A percentile compares a stretch with the other conserved stretches of the same genome.
phyloP scores from a whole-genome alignment of 2,329 filamentous ascomycete species.

The Zymoseptoria crescenta region DNA sequence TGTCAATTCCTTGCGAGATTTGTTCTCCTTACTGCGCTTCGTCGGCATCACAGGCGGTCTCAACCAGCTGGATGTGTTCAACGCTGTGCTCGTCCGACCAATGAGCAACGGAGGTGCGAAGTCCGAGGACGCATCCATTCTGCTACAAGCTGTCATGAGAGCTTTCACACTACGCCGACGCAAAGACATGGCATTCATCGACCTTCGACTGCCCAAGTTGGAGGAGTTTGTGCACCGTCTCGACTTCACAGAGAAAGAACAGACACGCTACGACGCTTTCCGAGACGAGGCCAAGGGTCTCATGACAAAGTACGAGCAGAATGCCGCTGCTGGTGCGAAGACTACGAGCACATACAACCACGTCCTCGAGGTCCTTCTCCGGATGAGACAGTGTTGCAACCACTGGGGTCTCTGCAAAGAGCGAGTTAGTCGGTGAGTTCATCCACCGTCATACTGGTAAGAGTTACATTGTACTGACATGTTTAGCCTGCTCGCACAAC shows the following conservation, averaged over 20 bases:
- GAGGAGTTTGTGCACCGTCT: slow-evolving; percentile 71
- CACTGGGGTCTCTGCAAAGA: slow-evolving; percentile 78
- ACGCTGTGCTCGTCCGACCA: slow-evolving; percentile 61
- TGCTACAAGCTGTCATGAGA: slow-evolving; percentile 71
- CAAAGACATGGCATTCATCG: slow-evolving; percentile 84
- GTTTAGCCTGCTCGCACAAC: slow-evolving; percentile 57
- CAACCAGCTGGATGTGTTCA: slow-evolving; percentile 66
- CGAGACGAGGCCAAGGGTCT: slow-evolving; percentile 68
- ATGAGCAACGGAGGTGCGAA: slow-evolving; percentile 47
- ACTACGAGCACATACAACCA: slow-evolving; percentile 56
- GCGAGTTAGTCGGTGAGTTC: slow-evolving; percentile 44
- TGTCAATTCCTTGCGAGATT: slow-evolving; percentile 66
- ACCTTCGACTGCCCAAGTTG: slow-evolving; percentile 68
- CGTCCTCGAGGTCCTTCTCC: slow-evolving; percentile 71
- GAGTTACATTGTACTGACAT: not conserved
- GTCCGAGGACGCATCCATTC: slow-evolving; percentile 46
- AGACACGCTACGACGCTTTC: slow-evolving; percentile 68
- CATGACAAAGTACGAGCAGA: slow-evolving; percentile 45
- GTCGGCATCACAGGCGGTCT: slow-evolving; percentile 68
- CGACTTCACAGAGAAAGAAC: slow-evolving; percentile 64
- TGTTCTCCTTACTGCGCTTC: slow-evolving; percentile 74
- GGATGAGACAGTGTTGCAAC: slow-evolving; percentile 78
- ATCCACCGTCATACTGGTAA: not conserved
- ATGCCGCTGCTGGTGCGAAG: slow-evolving; percentile 8
- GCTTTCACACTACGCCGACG: slow-evolving; percentile 71